Base-by-base conservation (phyloP, 2,329 filamentous ascomycete species). In the Apiospora marii region DNA sequence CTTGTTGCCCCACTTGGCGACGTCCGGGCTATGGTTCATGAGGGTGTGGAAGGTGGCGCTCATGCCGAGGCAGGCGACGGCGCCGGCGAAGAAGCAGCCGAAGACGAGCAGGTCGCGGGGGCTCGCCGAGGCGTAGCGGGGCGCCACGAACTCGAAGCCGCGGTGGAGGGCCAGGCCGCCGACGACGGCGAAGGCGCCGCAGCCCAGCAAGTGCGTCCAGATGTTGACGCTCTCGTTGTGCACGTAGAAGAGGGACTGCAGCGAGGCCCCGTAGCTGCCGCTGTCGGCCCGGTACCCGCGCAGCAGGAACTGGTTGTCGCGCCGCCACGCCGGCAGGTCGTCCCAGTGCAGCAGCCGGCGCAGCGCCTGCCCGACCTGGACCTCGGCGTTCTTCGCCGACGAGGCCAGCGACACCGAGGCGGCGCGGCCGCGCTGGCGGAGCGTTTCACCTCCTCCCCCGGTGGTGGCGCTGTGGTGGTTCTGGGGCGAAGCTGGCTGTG, bases 1-100 rank as follows among this genome's bases (percentile, higher is more conserved):
- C 82, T 97, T 94, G 81, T 98, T 98, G 14, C 95, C 95, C 86
- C 94, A 93, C 74, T 90, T 92, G 2, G 93, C 91, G 19, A 98
- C 94, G 1, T 84, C 83, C 49, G 91, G 89, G 24, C 93, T 96
- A 82, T 99, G 96, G 76, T 98, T 98, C 30, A 88, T 91, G 68
- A 98, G 89, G 1, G 93, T 89, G 81, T 99, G 96, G 80, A 92
- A 99, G 3, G 92, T 93, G 6, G 94, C 93, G 77, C 92, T 95
- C 91, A 95, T 94, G 30, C 92, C 92, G 70, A 96, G 84, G 78
- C 94, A 96, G 46, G 90, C 78, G 41, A 91, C 87, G 1, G 92
- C 93, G 64, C 94, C 94, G 34, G 85, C 85, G 78, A 97, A 95
- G 86, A 96, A 98, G 83, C 92, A 95, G 0, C 85, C 84, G 80